Base-by-base conservation (phyloP, 345 rosid genomes). In the Eucalyptus brandiana region DNA sequence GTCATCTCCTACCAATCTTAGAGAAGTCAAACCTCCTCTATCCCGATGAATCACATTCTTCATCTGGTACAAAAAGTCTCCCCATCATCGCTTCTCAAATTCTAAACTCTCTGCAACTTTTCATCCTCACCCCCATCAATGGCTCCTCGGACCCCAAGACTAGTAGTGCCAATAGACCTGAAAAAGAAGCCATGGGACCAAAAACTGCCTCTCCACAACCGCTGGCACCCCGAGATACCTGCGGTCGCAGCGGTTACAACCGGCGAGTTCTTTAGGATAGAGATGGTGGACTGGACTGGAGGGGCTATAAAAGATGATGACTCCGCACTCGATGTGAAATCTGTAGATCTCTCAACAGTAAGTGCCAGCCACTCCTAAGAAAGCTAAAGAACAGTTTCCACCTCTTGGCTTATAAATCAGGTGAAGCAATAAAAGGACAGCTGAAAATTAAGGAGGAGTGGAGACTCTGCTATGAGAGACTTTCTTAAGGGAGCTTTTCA, bases 151-250 rank as follows among this genome's bases (percentile, higher is more conserved):
- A 93, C 94, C 47, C 94, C 97, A 86, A 94, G 94, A 93, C 54
- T 92, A 48, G 96, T 95, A 17, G 92, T 96, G 87, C 93, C 95
- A 60, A 89, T 96, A 88, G 98, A 96, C 89, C 37, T 95, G 92
- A 94, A 92, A 92, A 95, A 92, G 94, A 94, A 94, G 89, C 98
- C 98, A 92, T 92, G 96, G 94, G 91, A 95, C 89, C 99, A 96
- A 87, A 58, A 80, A 60, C 90, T 90, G 45, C 94, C 97, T 23
- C 95, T 96, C 26, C 99, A 96, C 92, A 97, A 97, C 89, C 94
- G 98, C 80, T 96, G 99, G 98, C 99, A 96, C 92, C 98, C 96
- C 9, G 93, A 94, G 58, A 95, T 97, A 62, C 96, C 96, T 5
- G 88, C 95, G 6, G 93, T 94, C 8, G 94, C 93, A 6, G 91